Conservation (phyloP, 2,329 filamentous ascomycete species). For the Neopestalotiopsis sp. region DNA sequence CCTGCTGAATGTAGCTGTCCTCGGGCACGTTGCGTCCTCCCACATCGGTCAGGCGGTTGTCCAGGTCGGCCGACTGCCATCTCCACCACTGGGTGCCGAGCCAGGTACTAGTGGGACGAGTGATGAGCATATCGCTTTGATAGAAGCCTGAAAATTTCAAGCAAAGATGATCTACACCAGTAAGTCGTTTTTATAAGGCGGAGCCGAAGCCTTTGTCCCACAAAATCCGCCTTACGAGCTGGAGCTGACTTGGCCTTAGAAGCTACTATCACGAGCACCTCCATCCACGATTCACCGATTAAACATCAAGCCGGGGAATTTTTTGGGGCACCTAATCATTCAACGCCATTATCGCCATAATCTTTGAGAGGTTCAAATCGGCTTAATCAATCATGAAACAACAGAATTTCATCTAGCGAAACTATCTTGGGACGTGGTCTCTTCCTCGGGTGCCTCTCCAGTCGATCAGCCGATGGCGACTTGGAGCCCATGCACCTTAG, state of each 20-base stretch:
- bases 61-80: conserved; percentile 33
- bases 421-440: neutral
- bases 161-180: too few species aligned
- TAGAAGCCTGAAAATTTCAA: neutral
- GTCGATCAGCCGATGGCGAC: neutral
- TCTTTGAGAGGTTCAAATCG: neutral
- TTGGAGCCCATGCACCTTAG: neutral
- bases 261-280: neutral
- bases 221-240: too few species aligned
- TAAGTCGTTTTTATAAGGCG: too few species aligned
- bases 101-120: conserved; percentile 19
- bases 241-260: neutral
- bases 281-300: neutral
- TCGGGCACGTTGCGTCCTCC: conserved; percentile 26
- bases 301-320: neutral
- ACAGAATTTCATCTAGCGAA: neutral
- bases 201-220: too few species aligned
- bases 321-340: neutral
- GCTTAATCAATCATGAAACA: neutral
- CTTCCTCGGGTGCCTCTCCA: neutral
- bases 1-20: conserved; percentile 2
- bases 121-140: neutral
- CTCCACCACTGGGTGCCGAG: conserved; percentile 37
- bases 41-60: conserved; percentile 31
- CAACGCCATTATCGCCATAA: too few species aligned